A percentile compares a stretch with the other conserved stretches of the same genome.
Evolutionary conservation across 129 eudicot species (phyloP).

Genomic region (Mikania micrantha): DNA sequence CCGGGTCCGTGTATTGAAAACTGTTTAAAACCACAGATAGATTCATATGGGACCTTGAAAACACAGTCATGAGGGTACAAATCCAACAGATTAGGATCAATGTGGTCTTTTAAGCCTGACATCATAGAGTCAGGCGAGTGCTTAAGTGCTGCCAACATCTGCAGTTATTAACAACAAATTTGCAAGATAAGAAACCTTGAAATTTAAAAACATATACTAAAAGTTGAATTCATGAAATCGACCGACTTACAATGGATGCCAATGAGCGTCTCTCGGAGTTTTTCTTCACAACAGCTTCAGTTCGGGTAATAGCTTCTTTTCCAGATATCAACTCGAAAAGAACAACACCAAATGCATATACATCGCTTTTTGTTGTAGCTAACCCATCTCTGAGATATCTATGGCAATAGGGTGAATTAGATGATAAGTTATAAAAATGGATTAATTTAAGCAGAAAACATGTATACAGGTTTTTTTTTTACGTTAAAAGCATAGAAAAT

Average conservation of each 20-base stretch:
- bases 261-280: conserved; percentile 68
- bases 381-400: conserved; percentile 84
- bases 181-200: neutral
- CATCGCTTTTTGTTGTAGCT: conserved; percentile 83
- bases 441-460: neutral
- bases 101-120: conserved; percentile 68
- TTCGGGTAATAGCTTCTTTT: conserved; percentile 77
- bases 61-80: conserved; percentile 91
- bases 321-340: conserved; percentile 88
- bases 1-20: neutral
- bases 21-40: neutral
- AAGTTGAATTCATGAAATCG: neutral
- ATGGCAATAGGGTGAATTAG: conserved; percentile 1
- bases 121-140: conserved; percentile 78
- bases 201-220: neutral
- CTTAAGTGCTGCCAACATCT: conserved; percentile 89
- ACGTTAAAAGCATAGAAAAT: no score
- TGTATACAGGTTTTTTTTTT: neutral
- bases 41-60: conserved; percentile 54
- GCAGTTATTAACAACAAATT: conserved; percentile 24
- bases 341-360: conserved; percentile 91
- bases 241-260: conserved; percentile 87
- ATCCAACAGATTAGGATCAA: conserved; percentile 85
- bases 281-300: conserved; percentile 48
- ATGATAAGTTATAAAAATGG: neutral